Conservation (phyloP, 257 asterid genomes). For the Solanum pimpinellifolium region DNA sequence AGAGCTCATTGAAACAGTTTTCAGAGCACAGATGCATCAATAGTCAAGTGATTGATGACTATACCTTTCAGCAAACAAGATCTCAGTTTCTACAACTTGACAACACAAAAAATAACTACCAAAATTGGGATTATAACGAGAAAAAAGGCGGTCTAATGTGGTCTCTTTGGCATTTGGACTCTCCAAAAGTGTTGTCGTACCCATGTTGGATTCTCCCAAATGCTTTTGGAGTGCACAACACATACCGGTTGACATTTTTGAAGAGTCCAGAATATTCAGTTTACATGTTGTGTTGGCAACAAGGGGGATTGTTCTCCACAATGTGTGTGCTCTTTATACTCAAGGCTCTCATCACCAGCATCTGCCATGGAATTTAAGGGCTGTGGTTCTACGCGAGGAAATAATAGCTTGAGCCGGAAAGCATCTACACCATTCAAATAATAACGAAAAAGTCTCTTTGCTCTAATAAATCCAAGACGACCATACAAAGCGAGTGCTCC, state of each 20-base stretch:
- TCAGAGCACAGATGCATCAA: not conserved
- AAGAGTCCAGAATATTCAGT: not conserved
- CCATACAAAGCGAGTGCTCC: conserved; percentile 96
- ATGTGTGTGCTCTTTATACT: conserved; percentile 7
- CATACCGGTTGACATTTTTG: not conserved
- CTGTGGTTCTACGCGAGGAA: conserved; percentile 48
- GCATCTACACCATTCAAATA: conserved; percentile 96
- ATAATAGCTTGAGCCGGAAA: conserved; percentile 76
- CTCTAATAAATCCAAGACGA: conserved; percentile 79
- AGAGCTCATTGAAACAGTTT: not conserved
- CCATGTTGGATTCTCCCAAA: not conserved
- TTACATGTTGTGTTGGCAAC: not conserved
- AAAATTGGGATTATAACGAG: not conserved
- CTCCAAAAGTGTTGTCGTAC: not conserved
- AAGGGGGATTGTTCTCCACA: conserved; percentile 1
- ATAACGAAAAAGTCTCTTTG: conserved; percentile 90
- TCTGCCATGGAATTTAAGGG: conserved; percentile 11
- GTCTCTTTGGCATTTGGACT: not conserved
- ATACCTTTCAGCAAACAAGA: not conserved
- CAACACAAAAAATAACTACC: not conserved
- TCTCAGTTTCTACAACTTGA: not conserved
- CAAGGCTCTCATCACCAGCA: conserved; percentile 13
- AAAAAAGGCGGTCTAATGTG: not conserved
- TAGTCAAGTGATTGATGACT: not conserved
- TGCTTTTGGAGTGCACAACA: not conserved